Evolutionary conservation across 1,139 yeast genomes (phyloP).

Genomic region (Starmera stellimalicola): DNA sequence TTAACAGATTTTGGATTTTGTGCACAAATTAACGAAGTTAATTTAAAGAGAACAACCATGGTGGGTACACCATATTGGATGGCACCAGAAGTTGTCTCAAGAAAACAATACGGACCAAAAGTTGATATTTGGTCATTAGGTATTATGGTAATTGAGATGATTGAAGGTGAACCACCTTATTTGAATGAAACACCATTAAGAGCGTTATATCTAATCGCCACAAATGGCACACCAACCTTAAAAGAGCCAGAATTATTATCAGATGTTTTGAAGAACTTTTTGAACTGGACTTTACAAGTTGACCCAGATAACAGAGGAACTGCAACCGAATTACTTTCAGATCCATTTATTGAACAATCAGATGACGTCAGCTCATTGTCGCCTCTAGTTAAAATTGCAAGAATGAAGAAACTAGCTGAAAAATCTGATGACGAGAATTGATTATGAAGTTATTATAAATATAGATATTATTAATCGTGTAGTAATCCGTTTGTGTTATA

Average conservation of each 20-base stretch:
- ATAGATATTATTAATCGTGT: too few relatives aligned
- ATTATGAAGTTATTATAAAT: too few relatives aligned
- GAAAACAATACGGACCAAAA: constrained; percentile 94
- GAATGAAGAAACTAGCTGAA: constrained; percentile 63
- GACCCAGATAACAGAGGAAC: constrained; percentile 78
- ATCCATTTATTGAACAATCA: constrained; percentile 58
- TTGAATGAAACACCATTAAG: constrained; percentile 85
- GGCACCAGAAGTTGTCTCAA: constrained; percentile 96
- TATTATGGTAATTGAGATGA: constrained; percentile 97
- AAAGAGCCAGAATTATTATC: constrained; percentile 83
- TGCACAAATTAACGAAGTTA: constrained; percentile 86
- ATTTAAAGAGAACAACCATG: constrained; percentile 88
- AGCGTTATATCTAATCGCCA: constrained; percentile 87
- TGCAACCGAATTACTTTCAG: constrained; percentile 65
- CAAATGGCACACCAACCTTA: constrained; percentile 90
- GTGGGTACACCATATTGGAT: constrained; percentile 99
- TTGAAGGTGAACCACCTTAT: constrained; percentile 98
- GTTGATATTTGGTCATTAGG: constrained; percentile 98
- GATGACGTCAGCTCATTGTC: constrained; percentile 70
- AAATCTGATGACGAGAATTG: constrained; percentile 28
- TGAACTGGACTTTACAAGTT: constrained; percentile 76
- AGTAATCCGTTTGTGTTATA: not conserved
- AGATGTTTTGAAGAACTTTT: constrained; percentile 53
- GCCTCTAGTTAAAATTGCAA: constrained; percentile 82
- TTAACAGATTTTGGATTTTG: constrained; percentile 79